Percentiles rank a stretch among this genome's conserved stretches.
Evolutionary conservation across 257 asterid genomes (phyloP).

Genomic region (Fraxinus americana): DNA sequence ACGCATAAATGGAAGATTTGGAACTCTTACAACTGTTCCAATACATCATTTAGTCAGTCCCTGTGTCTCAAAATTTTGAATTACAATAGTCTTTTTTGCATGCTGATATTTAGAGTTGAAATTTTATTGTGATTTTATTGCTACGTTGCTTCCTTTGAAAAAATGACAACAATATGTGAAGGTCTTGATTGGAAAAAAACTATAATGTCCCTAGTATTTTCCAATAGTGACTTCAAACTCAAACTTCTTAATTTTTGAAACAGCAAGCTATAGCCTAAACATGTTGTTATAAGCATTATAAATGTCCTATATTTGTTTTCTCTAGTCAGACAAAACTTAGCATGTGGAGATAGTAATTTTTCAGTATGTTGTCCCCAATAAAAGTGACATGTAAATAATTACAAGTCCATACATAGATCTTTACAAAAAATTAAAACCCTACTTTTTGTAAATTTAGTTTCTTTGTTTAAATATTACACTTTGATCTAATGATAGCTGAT

Average conservation of each 20-base stretch:
- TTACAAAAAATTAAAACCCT: neutral
- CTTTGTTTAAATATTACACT: neutral
- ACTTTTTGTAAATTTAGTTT: neutral
- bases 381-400: neutral
- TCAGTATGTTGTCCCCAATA: neutral
- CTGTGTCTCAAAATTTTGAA: constrained; percentile 10
- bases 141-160: neutral
- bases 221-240: neutral
- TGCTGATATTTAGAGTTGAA: neutral
- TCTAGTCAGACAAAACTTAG: neutral
- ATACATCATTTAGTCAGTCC: constrained; percentile 87
- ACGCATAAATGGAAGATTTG: constrained; percentile 94
- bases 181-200: neutral
- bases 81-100: neutral
- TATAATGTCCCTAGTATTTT: neutral
- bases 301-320: neutral
- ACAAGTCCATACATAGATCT: neutral
- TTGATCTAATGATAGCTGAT: constrained; percentile 13
- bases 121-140: neutral
- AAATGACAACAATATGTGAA: neutral
- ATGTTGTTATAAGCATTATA: neutral
- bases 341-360: neutral
- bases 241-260: neutral
- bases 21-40: constrained; percentile 81
- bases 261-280: neutral